phyloP scores from a whole-genome alignment of 345 rosid genomes.

The Tarenaya hassleriana region DNA sequence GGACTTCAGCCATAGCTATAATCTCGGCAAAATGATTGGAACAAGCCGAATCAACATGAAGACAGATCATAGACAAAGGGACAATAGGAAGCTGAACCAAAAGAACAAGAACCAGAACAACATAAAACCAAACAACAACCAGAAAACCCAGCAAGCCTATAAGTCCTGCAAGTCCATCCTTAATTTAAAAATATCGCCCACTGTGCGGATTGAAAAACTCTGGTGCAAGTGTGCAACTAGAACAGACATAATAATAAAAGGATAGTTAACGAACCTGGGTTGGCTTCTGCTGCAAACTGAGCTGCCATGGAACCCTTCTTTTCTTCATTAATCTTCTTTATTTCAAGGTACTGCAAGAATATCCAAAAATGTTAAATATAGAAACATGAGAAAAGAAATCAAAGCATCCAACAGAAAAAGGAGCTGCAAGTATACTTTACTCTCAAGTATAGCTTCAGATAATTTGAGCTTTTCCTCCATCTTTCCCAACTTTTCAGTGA shows the following conservation, averaged over 20 bases:
- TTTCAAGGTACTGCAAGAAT: constrained; percentile 77
- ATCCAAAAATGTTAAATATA: constrained; percentile 14
- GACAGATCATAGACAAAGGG: constrained; percentile 1
- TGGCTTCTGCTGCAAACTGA: constrained; percentile 99
- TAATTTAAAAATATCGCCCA: no score
- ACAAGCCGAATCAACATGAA: constrained; percentile 4
- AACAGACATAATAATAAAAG: constrained; percentile 1
- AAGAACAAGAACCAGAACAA: no score
- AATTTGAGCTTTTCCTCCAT: constrained; percentile 93
- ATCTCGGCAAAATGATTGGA: constrained; percentile 4
- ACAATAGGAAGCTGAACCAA: no score
- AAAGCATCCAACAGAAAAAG: not conserved
- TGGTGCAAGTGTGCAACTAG: constrained; percentile 2
- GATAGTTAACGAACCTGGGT: not conserved
- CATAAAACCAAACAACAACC: not conserved
- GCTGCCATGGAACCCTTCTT: constrained; percentile 99
- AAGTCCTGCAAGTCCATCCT: no score
- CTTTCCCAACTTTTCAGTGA: constrained; percentile 83
- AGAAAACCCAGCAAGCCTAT: constrained; percentile 1
- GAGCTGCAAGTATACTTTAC: constrained; percentile 48
- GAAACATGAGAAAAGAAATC: not conserved
- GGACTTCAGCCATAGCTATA: not conserved
- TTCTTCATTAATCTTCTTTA: constrained; percentile 93
- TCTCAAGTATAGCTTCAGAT: constrained; percentile 73
- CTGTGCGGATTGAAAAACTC: no score